A percentile compares a stretch with the other conserved stretches of the same genome.
phyloP scores from a whole-genome alignment of 1,284 basidiomycete genomes.

The Cronartium quercuum region DNA sequence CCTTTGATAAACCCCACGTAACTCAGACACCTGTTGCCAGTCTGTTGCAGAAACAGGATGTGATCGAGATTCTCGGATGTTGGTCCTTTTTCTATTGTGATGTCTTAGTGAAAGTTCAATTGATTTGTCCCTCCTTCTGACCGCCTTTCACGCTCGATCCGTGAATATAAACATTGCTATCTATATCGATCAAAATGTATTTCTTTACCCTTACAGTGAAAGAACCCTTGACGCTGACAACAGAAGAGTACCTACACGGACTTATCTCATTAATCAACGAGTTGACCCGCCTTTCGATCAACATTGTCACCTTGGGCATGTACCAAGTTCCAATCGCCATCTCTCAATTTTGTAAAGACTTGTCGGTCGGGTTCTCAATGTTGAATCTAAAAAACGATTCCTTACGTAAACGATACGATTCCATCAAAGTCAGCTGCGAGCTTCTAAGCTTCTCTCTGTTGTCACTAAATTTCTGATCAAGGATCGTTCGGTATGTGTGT shows the following conservation, averaged over 20 bases:
- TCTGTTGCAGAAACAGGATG: neutral
- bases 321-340: constrained; percentile 72
- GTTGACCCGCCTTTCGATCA: constrained; percentile 73
- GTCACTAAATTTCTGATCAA: constrained; percentile 4
- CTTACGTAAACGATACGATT: constrained; percentile 65
- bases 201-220: neutral
- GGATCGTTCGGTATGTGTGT: constrained; percentile 52
- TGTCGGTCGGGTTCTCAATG: constrained; percentile 75
- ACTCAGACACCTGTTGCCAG: neutral
- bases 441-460: constrained; percentile 35
- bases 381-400: constrained; percentile 82
- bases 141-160: too few relatives aligned
- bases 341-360: constrained; percentile 70
- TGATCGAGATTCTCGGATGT: neutral
- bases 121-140: too few relatives aligned
- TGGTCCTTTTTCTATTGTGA: neutral
- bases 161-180: too few relatives aligned
- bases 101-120: too few relatives aligned
- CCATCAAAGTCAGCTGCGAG: constrained; percentile 23
- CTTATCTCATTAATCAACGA: constrained; percentile 74
- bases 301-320: constrained; percentile 71
- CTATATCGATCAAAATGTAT: too few relatives aligned
- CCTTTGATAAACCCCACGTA: neutral
- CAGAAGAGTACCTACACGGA: constrained; percentile 78
- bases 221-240: neutral